These are phyloP conservation scores for Uronychia binucleata DNA, from an alignment of 73 alveolate species.

Conservation along the genomic window DNA sequence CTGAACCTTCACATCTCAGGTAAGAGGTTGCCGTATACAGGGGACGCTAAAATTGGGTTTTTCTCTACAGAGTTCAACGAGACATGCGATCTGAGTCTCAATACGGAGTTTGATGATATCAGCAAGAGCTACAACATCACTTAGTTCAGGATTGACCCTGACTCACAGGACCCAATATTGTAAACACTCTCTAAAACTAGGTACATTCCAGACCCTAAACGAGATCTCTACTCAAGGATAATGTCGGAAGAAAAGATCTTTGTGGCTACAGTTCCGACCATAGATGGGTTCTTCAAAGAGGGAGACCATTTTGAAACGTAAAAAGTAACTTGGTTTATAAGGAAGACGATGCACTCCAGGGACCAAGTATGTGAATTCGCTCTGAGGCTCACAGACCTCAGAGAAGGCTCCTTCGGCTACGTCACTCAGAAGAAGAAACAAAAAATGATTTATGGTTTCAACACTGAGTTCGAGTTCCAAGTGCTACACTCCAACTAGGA, in stretches of 20 bases:
- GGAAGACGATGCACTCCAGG: slow-evolving; percentile 12
- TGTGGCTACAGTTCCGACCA: slow-evolving; percentile 3
- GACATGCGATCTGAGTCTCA: slow-evolving; percentile 6
- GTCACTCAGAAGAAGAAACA: slow-evolving; percentile 16
- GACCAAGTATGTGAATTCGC: slow-evolving; percentile 19
- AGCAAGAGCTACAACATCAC: background rate
- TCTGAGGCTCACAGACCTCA: slow-evolving; percentile 25
- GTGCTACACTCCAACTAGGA: slow-evolving; percentile 21
- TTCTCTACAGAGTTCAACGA: slow-evolving; percentile 29
- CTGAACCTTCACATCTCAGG: too few species aligned
- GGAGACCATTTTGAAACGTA: slow-evolving; percentile 8
- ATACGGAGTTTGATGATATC: background rate
- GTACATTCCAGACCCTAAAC: slow-evolving; percentile 11
- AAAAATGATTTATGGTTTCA: slow-evolving; percentile 42
- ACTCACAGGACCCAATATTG: background rate
- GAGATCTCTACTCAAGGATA: slow-evolving; percentile 6
- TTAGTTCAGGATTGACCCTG: background rate
- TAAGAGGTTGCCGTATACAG: too few species aligned
- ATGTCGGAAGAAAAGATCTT: background rate
- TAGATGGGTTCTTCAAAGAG: background rate
- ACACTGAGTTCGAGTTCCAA: slow-evolving; percentile 4
- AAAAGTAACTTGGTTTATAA: background rate
- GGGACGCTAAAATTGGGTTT: slow-evolving; percentile 42
- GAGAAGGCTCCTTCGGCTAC: slow-evolving; percentile 28
- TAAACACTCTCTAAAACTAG: background rate